Evolutionary conservation across 805 yeast genomes (phyloP).

Genomic region (Metschnikowia picachoensis): DNA sequence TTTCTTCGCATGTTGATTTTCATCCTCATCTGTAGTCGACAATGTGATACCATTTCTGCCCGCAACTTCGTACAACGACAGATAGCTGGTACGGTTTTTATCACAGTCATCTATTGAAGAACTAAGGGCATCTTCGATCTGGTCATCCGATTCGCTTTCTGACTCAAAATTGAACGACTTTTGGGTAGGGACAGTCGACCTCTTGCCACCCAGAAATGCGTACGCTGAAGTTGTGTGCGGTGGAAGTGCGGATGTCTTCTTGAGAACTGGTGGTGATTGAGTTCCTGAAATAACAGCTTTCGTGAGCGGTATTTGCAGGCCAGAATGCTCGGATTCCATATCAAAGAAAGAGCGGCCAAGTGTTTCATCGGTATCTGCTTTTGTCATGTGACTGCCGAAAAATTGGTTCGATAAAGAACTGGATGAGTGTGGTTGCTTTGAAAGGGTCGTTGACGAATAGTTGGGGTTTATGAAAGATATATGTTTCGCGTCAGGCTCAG

Average conservation of each 20-base stretch:
- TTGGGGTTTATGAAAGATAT: conserved; percentile 31
- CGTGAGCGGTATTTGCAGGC: not conserved
- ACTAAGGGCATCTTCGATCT: conserved; percentile 17
- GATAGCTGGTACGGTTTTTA: conserved; percentile 31
- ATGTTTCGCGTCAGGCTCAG: conserved; percentile 26
- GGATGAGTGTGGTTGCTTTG: conserved; percentile 42
- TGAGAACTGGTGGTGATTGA: conserved; percentile 23
- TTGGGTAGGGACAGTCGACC: conserved; percentile 12
- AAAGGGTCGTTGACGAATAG: conserved; percentile 31
- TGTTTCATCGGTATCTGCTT: conserved; percentile 6
- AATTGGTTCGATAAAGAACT: conserved; percentile 38
- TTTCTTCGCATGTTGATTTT: conserved; percentile 15
- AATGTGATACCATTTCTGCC: conserved; percentile 37
- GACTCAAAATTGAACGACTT: conserved; percentile 35
- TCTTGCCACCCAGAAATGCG: conserved; percentile 33
- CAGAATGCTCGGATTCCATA: conserved; percentile 4
- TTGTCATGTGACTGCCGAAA: conserved; percentile 26
- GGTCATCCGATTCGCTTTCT: conserved; percentile 35
- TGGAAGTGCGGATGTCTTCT: conserved; percentile 39
- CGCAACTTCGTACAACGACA: conserved; percentile 50
- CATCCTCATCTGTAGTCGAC: conserved; percentile 25
- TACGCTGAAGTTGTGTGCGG: conserved; percentile 41
- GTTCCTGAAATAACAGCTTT: conserved; percentile 11
- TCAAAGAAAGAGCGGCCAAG: conserved; percentile 17
- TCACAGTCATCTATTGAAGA: conserved; percentile 3